Evolutionary conservation across 179 eudicot species (phyloP), one percentile per base, ranked within the genome.

Genomic region (Beta lomatogona): DNA sequence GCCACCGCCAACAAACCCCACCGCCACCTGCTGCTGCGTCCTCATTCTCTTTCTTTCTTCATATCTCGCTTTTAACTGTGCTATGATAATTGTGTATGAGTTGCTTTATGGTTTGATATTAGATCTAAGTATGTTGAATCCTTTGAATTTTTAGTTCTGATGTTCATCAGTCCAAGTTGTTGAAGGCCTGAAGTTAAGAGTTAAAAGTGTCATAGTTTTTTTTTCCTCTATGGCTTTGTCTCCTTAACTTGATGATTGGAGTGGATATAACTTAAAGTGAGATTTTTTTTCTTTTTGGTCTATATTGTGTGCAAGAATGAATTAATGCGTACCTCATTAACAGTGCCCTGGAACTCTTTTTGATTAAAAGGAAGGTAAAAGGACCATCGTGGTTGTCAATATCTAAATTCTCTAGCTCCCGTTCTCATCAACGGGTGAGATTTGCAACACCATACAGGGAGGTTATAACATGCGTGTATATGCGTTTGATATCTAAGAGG

Each of bases 301-400:
- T 9, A 36, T 64, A 15, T 36, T 71, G 46, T 57, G 45, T 44
- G n/a, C 13, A 54, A 69, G 84, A 46, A 71, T 73, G 83, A 52
- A 70, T 85, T 75, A 78, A 57, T 19, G 64, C 71, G 78, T 77
- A 44, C 77, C 60, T 83, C 65, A 11, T 77, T 83, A 86, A 80
- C 91, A 96, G 99, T 86, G 89, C 93, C 68, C 79, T 96, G 85
- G 99, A 96, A 89, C 94, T 88, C 63, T 90, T 96, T 87, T 91
- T 96, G 77, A 78, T 96, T 53, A 96, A 93, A 83, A 94, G 99
- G 86, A 93, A 94, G 90, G 92, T 96, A 41, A 94, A 91, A 85
- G 99, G 99, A 82, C 99, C 99, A 67, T 92, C 93, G 41, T 96
- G 99, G 99, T 82, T 96, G 78, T 90, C 94, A 59, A 81, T 94